Conservation (phyloP, 2,329 filamentous ascomycete genomes). For the Colletotrichum sp. region DNA sequence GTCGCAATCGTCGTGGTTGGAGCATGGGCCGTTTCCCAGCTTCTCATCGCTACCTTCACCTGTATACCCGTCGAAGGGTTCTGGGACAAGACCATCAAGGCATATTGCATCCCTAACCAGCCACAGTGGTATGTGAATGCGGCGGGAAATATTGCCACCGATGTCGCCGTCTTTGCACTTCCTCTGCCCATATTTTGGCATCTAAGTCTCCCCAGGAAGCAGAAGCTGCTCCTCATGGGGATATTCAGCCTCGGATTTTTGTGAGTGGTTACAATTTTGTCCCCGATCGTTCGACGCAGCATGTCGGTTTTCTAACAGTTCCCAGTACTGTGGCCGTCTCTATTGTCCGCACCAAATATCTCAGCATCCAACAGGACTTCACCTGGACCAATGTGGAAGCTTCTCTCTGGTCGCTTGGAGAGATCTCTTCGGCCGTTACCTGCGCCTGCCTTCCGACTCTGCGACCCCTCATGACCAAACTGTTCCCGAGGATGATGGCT, state of each 20-base stretch:
- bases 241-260: conserved; percentile 33
- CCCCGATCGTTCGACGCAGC: not conserved
- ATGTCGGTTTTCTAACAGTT: not conserved
- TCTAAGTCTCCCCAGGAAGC: conserved; percentile 25
- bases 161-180: conserved; percentile 28
- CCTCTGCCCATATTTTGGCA: conserved; percentile 29
- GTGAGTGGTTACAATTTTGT: conserved; percentile 20
- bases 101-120: conserved; percentile 24
- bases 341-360: conserved; percentile 25
- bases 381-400: conserved; percentile 28
- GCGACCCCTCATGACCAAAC: conserved; percentile 23
- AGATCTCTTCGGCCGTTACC: conserved; percentile 25
- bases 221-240: conserved; percentile 28
- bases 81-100: conserved; percentile 28
- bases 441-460: conserved; percentile 28
- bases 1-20: conserved; percentile 29
- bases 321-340: conserved; percentile 27
- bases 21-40: conserved; percentile 30
- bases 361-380: conserved; percentile 21
- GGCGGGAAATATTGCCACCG: conserved; percentile 30
- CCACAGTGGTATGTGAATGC: conserved; percentile 30
- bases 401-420: conserved; percentile 27
- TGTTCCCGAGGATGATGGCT: conserved; percentile 10
- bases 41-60: conserved; percentile 28
- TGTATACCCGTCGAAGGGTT: conserved; percentile 31